These are phyloP conservation scores for Thelonectria rubi DNA, from an alignment of 2,329 filamentous ascomycete genomes.

Conservation along the genomic window DNA sequence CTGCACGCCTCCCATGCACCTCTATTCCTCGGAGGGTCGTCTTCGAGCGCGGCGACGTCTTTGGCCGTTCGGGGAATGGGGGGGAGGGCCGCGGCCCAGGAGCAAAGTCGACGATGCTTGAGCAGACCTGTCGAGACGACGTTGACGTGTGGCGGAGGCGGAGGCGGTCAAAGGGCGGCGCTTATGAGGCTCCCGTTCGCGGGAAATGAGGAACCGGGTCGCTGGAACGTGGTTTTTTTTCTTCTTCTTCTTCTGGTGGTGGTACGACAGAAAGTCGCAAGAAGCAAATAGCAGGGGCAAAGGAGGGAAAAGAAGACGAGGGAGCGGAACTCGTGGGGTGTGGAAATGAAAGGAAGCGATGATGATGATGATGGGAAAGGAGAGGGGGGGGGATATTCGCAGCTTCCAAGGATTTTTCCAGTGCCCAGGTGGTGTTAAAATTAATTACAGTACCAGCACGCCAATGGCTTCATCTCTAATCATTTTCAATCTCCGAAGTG, in stretches of 20 bases:
- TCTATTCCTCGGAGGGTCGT: too few species aligned
- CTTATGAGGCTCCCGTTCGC: not conserved
- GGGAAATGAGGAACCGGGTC: not conserved
- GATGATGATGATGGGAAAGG: not conserved
- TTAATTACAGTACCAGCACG: not conserved
- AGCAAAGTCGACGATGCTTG: not conserved
- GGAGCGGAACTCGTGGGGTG: not conserved
- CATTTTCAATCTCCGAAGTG: too few species aligned
- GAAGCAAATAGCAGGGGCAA: not conserved
- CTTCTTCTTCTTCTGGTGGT: not conserved
- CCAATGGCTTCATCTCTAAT: not conserved
- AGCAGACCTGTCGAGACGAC: too few species aligned
- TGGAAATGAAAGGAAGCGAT: not conserved
- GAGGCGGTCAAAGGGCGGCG: constrained; percentile 4
- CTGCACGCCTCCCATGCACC: too few species aligned
- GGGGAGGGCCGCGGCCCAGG: constrained; percentile 2
- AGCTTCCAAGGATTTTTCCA: not conserved
- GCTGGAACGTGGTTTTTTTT: not conserved
- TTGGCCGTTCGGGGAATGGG: not conserved
- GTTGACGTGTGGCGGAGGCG: not conserved
- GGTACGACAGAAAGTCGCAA: not conserved
- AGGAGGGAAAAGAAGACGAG: not conserved
- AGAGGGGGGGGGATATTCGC: not conserved
- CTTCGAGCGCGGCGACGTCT: too few species aligned
- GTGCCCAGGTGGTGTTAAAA: not conserved